Evolutionary conservation across 768 basidiomycete species (phyloP), one percentile per base, ranked within the genome.

Genomic region (Lepiota venenata): DNA sequence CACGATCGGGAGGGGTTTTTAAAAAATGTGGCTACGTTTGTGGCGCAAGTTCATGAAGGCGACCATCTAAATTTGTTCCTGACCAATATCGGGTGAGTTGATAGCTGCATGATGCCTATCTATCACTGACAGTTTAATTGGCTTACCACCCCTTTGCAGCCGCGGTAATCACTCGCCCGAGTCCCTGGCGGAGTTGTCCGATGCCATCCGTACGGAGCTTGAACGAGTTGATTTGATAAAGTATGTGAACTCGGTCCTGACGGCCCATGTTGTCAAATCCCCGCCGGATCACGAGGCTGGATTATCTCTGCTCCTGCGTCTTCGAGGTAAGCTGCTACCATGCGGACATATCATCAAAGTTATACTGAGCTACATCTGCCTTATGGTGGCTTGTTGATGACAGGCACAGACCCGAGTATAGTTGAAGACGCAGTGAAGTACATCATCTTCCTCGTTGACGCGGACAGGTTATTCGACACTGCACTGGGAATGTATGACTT

Each of bases 401-500:
- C 53, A 87, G 66, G 79, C 25, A 71, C 75, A 8, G 79, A 91
- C 58, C 83, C 89, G 0, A 77, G 83, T 22, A 69, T 93, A 2
- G 91, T 97, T 12, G 95, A 99, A 64, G 95, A 98, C 55, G 97
- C 97, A 5, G 90, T 98, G 63, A 98, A 95, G 66, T 99, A 98
- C 64, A 88, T 98, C 66, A 98, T 98, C 67, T 99, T 98, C 78
- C 81, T 99, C 29, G 92, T 93, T 16, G 93, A 98, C 60, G 93
- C 93, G 0, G 84, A 98, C 62, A 77, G 78, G 42, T 78, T 99
- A 3, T 98, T 96, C 71, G 86, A 98, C 66, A 89, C 91, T 10
- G 97, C 97, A 1, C 79, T 99, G 29, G 97, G 97, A 16, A 98
- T 98, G 94, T 99, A 99, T 64, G 94, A 99, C 69, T 98, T 98